phyloP scores from a whole-genome alignment of 2,329 filamentous ascomycete species.

The Ophiostoma himal-ulmi region DNA sequence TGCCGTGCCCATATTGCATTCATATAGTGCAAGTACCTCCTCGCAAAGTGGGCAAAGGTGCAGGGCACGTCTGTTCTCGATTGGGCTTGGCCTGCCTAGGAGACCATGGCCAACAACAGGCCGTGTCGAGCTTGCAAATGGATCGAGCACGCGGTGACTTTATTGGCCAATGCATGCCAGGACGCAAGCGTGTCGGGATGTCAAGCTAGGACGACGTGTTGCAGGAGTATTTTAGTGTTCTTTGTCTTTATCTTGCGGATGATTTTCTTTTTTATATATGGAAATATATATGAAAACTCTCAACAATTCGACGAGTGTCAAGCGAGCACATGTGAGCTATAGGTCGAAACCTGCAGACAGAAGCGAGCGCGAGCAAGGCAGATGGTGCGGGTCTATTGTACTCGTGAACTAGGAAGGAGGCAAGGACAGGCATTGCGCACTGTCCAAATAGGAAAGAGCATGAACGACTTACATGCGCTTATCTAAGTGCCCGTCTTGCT shows the following conservation, averaged over 20 bases:
- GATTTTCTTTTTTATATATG: not conserved
- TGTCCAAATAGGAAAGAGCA: constrained; percentile 6
- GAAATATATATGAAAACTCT: not conserved
- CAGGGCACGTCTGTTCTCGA: not conserved
- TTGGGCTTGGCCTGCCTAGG: not conserved
- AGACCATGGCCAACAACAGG: not conserved
- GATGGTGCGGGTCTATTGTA: not conserved
- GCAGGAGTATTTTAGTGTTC: not conserved
- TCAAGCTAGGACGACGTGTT: not conserved
- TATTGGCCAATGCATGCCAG: constrained; percentile 25
- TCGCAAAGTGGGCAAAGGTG: not conserved
- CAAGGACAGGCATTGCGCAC: not conserved
- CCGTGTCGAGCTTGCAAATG: constrained; percentile 16
- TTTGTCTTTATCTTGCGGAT: constrained; percentile 3
- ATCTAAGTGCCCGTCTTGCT: not conserved
- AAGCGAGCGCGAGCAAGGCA: not conserved
- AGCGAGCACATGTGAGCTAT: not conserved
- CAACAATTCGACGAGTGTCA: not conserved
- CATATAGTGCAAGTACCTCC: not conserved
- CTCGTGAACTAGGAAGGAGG: not conserved
- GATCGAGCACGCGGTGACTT: constrained; percentile 25
- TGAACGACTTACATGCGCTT: not conserved
- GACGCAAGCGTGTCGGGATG: not conserved
- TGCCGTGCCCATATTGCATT: not conserved
- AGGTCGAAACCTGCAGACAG: not conserved